A percentile compares a stretch with the other conserved stretches of the same genome.
These are phyloP conservation scores for Xerophyta viscosa DNA, from an alignment of 106 monocot species.

Conservation along the genomic window DNA sequence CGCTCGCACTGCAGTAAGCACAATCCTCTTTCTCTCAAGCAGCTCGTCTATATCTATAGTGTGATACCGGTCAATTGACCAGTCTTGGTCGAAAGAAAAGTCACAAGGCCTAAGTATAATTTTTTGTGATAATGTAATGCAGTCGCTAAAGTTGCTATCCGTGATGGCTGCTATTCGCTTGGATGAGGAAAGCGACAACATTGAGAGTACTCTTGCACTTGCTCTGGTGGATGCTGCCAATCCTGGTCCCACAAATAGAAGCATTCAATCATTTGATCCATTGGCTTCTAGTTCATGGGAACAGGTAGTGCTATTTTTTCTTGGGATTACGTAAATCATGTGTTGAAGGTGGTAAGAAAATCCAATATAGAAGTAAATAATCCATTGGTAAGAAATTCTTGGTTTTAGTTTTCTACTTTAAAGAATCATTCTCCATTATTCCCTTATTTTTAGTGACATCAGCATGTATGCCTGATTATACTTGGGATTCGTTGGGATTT, in stretches of 20 bases:
- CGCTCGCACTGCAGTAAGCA: constrained; percentile 77
- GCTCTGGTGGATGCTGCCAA: constrained; percentile 48
- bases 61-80: too few species aligned
- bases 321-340: neutral
- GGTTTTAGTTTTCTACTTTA: too few species aligned
- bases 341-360: neutral
- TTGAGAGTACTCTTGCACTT: constrained; percentile 62
- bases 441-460: too few species aligned
- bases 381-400: too few species aligned
- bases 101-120: neutral
- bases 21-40: too few species aligned
- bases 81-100: too few species aligned
- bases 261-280: constrained; percentile 49
- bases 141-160: constrained; percentile 91
- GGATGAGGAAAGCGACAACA: constrained; percentile 64
- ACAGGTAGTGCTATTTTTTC: constrained; percentile 17
- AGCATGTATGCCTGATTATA: too few species aligned
- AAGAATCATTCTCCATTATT: too few species aligned
- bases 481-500: too few species aligned
- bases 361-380: too few species aligned
- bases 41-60: too few species aligned
- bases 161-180: constrained; percentile 75
- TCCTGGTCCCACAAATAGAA: constrained; percentile 25
- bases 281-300: constrained; percentile 90
- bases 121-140: constrained; percentile 11